phyloP scores from a whole-genome alignment of 2,329 filamentous ascomycete species.

The Rhytidhysteron rufulum region DNA sequence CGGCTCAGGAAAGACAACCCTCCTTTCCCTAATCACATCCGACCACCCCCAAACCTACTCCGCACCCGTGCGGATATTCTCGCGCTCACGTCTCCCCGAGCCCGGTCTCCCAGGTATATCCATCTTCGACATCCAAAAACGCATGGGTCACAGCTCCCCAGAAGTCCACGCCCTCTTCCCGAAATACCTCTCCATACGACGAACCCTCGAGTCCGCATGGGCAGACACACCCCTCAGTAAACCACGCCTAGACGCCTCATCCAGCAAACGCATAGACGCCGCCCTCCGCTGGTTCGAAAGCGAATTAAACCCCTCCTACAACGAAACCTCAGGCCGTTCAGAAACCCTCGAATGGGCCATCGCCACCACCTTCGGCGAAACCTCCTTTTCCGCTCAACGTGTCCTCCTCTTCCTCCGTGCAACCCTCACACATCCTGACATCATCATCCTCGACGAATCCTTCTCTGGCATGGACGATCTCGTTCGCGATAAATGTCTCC shows the following conservation, averaged over 20 bases:
- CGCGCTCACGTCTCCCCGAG: slow-evolving; percentile 72
- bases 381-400: slow-evolving; percentile 79
- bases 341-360: slow-evolving; percentile 59
- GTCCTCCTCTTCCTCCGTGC: slow-evolving; percentile 72
- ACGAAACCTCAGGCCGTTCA: slow-evolving; percentile 6
- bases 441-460: slow-evolving; percentile 50
- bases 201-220: slow-evolving; percentile 81
- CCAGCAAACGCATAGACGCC: slow-evolving; percentile 60
- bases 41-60: slow-evolving; percentile 95
- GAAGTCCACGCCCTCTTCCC: slow-evolving; percentile 95
- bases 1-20: slow-evolving; percentile 91
- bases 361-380: slow-evolving; percentile 64
- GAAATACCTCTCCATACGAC: slow-evolving; percentile 66
- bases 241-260: slow-evolving; percentile 59
- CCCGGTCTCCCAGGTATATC: slow-evolving; percentile 71
- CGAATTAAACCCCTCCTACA: slow-evolving; percentile 62
- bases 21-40: slow-evolving; percentile 87
- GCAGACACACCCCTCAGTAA: slow-evolving; percentile 77
- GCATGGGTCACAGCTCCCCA: slow-evolving; percentile 88
- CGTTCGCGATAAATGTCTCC: slow-evolving; percentile 80
- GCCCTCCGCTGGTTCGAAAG: slow-evolving; percentile 72
- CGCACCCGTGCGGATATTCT: slow-evolving; percentile 81
- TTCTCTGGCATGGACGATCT: slow-evolving; percentile 49
- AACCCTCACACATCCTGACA: slow-evolving; percentile 42
- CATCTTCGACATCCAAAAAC: slow-evolving; percentile 86